Conservation (phyloP, 2,329 filamentous ascomycete species). For the Cytospora piceae region DNA sequence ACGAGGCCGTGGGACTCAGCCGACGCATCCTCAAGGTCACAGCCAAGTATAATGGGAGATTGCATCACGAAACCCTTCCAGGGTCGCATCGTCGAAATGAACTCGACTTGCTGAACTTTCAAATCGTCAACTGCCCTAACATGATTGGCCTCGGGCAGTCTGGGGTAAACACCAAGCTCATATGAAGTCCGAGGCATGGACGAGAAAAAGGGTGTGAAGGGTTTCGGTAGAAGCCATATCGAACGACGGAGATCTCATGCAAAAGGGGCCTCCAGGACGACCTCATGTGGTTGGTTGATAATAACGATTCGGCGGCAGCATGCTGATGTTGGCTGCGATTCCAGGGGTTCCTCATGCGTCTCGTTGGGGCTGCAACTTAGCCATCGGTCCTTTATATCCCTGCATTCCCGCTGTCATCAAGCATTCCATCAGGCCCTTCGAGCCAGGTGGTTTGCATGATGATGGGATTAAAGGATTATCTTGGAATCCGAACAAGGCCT, state of each 20-base stretch:
- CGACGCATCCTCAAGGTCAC: slow-evolving; percentile 14
- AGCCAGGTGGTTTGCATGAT: background rate
- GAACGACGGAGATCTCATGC: background rate
- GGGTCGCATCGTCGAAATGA: background rate
- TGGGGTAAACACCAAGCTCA: slow-evolving; percentile 10
- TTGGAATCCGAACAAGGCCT: background rate
- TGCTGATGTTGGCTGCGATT: background rate
- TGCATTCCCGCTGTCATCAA: background rate
- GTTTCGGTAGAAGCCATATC: background rate
- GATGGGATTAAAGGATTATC: background rate
- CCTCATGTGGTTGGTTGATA: background rate
- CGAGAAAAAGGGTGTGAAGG: background rate
- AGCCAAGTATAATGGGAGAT: slow-evolving; percentile 6
- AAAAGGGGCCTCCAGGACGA: background rate
- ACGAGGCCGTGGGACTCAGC: slow-evolving; percentile 5
- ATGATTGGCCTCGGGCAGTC: slow-evolving; percentile 6
- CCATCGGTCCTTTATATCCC: background rate
- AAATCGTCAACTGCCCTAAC: slow-evolving; percentile 8
- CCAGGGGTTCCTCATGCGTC: background rate
- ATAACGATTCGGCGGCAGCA: background rate
- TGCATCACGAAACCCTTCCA: slow-evolving; percentile 5
- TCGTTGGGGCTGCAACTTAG: background rate
- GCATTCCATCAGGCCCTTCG: background rate
- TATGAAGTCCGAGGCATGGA: background rate
- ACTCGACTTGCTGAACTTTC: slow-evolving; percentile 3